These are phyloP conservation scores for Saturnispora serradocipensis DNA, from an alignment of 805 yeast species.

Conservation along the genomic window DNA sequence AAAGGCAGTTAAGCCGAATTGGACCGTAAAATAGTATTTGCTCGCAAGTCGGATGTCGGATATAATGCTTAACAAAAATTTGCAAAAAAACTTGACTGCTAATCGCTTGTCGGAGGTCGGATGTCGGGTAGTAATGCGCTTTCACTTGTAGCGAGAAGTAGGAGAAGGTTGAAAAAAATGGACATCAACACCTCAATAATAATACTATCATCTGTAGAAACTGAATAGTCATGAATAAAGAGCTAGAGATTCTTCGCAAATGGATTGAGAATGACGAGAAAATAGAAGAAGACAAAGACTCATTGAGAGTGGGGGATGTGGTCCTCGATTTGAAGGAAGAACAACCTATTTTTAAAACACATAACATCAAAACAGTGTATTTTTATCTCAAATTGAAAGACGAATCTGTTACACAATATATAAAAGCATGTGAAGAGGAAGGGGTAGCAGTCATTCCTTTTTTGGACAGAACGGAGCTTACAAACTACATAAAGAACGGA, in stretches of 20 bases:
- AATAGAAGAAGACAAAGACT: slow-evolving; percentile 30
- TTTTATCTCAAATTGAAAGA: slow-evolving; percentile 76
- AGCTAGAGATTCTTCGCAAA: neutral
- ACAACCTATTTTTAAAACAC: slow-evolving; percentile 15
- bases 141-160: too few species aligned
- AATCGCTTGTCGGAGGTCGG: neutral
- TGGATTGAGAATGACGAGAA: slow-evolving; percentile 5
- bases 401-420: slow-evolving; percentile 71
- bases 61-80: neutral
- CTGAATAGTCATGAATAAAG: neutral
- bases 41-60: neutral
- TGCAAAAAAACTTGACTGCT: neutral
- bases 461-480: slow-evolving; percentile 74
- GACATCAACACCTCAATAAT: neutral
- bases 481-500: slow-evolving; percentile 68
- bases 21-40: neutral
- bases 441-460: slow-evolving; percentile 68
- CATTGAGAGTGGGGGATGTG: slow-evolving; percentile 24
- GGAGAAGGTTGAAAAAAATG: neutral
- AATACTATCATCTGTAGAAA: neutral
- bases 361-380: slow-evolving; percentile 49
- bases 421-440: slow-evolving; percentile 57
- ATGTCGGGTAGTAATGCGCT: neutral
- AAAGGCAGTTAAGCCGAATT: neutral
- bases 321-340: slow-evolving; percentile 36